Percentiles rank a stretch among this genome's conserved stretches.
Conservation (phyloP, 129 eudicot species). For the Oenanthe sinensis region DNA sequence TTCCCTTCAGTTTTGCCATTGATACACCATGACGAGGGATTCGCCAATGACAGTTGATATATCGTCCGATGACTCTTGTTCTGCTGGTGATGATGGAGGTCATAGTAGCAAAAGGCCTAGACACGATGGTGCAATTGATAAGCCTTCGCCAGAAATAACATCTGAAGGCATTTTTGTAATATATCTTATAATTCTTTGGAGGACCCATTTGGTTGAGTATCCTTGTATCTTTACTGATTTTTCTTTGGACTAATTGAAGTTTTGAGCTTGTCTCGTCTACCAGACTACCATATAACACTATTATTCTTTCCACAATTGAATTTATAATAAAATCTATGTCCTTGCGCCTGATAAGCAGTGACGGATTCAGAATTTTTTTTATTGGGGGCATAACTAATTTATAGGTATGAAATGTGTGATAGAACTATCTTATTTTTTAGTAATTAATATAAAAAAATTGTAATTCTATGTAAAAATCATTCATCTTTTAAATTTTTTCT, state of each 20-base stretch:
- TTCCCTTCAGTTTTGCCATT: not conserved
- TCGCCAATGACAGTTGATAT: not conserved
- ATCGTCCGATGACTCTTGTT: constrained; percentile 1
- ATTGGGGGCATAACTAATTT: no score
- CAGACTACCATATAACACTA: not conserved
- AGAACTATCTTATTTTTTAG: no score
- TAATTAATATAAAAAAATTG: no score
- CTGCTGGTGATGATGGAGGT: not conserved
- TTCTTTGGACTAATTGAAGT: not conserved
- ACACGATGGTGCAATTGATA: not conserved
- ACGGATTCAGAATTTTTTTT: no score
- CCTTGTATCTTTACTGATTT: not conserved
- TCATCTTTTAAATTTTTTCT: no score
- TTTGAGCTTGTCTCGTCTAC: not conserved
- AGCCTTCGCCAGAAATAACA: not conserved
- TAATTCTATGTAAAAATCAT: no score
- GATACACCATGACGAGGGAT: constrained; percentile 1
- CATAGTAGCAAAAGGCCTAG: not conserved
- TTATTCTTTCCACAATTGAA: not conserved
- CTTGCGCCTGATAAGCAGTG: not conserved
- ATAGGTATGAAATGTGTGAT: no score
- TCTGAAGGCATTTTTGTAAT: not conserved
- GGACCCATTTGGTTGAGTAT: not conserved
- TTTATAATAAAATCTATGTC: not conserved
- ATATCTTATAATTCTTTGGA: not conserved